Conservation (phyloP, 2,329 filamentous ascomycete species). For the Hirsutella thompsonii region DNA sequence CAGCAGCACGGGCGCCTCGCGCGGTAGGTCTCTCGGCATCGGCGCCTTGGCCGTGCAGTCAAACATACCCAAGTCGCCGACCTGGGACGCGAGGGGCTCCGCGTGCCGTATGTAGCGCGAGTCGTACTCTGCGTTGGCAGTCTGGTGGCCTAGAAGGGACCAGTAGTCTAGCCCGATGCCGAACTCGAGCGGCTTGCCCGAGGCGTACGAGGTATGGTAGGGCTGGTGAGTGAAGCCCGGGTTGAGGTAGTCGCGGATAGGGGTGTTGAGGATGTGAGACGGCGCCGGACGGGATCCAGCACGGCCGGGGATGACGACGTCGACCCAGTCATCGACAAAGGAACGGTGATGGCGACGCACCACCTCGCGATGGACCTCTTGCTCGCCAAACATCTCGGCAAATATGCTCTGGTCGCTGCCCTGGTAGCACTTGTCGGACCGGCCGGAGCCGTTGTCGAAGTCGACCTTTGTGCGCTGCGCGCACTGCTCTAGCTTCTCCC, state of each 20-base stretch:
- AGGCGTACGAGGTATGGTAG: constrained; percentile 8
- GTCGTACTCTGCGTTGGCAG: constrained; percentile 11
- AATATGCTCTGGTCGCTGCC: constrained; percentile 17
- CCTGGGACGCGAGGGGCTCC: constrained; percentile 8
- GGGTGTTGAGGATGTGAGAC: constrained; percentile 5
- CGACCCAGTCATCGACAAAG: constrained; percentile 8
- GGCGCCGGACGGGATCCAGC: constrained; percentile 9
- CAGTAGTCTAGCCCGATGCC: constrained; percentile 16
- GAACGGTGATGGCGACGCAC: constrained; percentile 14
- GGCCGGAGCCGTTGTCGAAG: constrained; percentile 7
- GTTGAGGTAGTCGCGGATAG: constrained; percentile 10
- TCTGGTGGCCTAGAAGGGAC: constrained; percentile 13
- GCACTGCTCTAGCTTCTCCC: constrained; percentile 10
- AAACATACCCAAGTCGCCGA: constrained; percentile 9
- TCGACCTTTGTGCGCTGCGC: constrained; percentile 1
- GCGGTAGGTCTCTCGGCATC: constrained; percentile 6
- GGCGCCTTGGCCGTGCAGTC: constrained; percentile 10
- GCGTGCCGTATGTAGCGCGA: constrained; percentile 11
- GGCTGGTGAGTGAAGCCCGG: constrained; percentile 12
- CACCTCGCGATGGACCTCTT: constrained; percentile 16
- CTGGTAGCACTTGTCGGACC: constrained; percentile 9
- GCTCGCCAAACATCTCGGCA: constrained; percentile 15
- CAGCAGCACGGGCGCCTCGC: background rate
- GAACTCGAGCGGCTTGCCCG: constrained; percentile 11
- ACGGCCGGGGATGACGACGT: constrained; percentile 9